Percentiles rank a stretch among this genome's conserved stretches.
phyloP scores from a whole-genome alignment of 2,329 filamentous ascomycete species.

The Coniochaeta sp. region DNA sequence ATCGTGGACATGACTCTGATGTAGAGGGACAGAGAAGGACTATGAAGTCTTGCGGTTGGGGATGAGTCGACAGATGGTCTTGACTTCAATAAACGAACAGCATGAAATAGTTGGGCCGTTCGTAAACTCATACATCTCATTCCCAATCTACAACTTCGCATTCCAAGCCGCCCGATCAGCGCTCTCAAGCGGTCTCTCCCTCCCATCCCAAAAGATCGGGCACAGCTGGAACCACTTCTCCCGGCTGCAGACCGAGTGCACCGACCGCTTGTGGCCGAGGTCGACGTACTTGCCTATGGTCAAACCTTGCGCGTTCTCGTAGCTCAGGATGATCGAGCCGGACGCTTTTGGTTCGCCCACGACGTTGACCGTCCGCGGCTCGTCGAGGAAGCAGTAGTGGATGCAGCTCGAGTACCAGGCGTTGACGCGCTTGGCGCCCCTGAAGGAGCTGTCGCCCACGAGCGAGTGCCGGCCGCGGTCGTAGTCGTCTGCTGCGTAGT shows the following conservation, averaged over 20 bases:
- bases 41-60: too few relatives aligned
- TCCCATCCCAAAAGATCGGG: slow-evolving; percentile 34
- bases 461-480: slow-evolving; percentile 55
- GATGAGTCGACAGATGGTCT: too few relatives aligned
- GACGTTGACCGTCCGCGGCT: slow-evolving; percentile 44
- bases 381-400: slow-evolving; percentile 53
- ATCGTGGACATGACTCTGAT: too few relatives aligned
- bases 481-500: slow-evolving; percentile 47
- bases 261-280: slow-evolving; percentile 29
- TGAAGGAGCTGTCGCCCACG: slow-evolving; percentile 47
- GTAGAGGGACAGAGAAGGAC: too few relatives aligned
- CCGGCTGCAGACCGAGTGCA: slow-evolving; percentile 24
- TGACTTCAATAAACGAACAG: too few relatives aligned
- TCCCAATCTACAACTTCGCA: slow-evolving; percentile 34
- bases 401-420: slow-evolving; percentile 52
- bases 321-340: slow-evolving; percentile 15
- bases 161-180: slow-evolving; percentile 38
- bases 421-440: slow-evolving; percentile 47
- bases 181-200: slow-evolving; percentile 32
- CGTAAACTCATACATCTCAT: too few relatives aligned
- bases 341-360: slow-evolving; percentile 28
- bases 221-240: slow-evolving; percentile 35
- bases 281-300: slow-evolving; percentile 27
- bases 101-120: too few relatives aligned
- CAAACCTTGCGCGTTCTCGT: slow-evolving; percentile 22